Base-by-base conservation (phyloP, 768 basidiomycete species). In the Tubosaeta sp. region DNA sequence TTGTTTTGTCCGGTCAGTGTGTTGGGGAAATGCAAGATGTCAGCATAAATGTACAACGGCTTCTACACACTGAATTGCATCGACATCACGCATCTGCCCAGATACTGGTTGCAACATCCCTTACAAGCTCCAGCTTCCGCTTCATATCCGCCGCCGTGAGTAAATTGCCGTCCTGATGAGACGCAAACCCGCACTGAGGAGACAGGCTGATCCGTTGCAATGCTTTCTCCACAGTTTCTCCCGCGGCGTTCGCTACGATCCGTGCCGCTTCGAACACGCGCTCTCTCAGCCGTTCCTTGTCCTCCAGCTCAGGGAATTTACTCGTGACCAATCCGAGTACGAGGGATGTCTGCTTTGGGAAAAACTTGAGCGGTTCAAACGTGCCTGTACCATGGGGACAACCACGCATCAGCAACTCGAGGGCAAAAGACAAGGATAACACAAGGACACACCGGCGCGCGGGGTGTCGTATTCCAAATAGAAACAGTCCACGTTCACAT, bases 391-490 rank as follows among this genome's bases (percentile, higher is more conserved):
- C n/a, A n/a, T n/a, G n/a, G n/a, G n/a, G n/a, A n/a, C n/a, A n/a
- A n/a, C n/a, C 3, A 11, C 35, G n/a, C 7, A 18, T 44, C 47
- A 7, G 6, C 3, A n/a, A 34, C 16, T 6, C 32, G 8, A 44
- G 11, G 7, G 11, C n/a, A n/a, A 8, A 4, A 10, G 18, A 14
- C 8, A 3, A 2, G 6, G 1, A 3, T n/a, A n/a, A n/a, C n/a
- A 22, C 1, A 2, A 8, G 29, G 22, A 50, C 62, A 59, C 58
- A 62, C 76, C 76, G 14, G 76, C 76, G n/a, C 76, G 74, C 36
- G 65, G 66, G 12, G 75, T 77, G 52, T 77, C 76, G 47, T 76
- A 77, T 60, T 76, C 75, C 31, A 77, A 71, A 59, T 75, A 77
- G 53, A 74, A 76, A 47, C 62, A 67, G 50, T 76, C 73, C 34